Conservation (phyloP, 805 yeast genomes). For the Kuraishia floccosa region DNA sequence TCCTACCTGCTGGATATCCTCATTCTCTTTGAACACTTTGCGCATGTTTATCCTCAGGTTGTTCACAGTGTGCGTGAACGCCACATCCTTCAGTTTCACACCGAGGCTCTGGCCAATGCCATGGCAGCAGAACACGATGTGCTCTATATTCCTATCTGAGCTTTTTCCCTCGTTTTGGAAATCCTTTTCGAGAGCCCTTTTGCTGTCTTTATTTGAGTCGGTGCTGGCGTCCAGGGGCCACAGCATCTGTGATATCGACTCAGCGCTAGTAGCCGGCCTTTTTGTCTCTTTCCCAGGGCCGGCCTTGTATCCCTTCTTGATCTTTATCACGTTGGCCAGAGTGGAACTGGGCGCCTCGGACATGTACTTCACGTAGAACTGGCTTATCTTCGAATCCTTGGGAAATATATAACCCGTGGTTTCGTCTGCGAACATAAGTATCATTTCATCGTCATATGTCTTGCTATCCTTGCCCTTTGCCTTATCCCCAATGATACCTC, state of each 20-base stretch:
- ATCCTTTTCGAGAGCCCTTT: conserved; percentile 39
- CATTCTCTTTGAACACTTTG: conserved; percentile 29
- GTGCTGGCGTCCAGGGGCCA: background rate
- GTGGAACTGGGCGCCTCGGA: background rate
- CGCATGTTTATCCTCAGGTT: conserved; percentile 49
- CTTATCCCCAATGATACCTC: no score
- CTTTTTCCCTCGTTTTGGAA: conserved; percentile 31
- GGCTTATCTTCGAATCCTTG: conserved; percentile 11
- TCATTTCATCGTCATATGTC: no score
- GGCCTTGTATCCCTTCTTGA: background rate
- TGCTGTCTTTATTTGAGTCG: conserved; percentile 8
- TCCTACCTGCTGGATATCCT: conserved; percentile 18
- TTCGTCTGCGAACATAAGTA: conserved; percentile 14
- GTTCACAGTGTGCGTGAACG: conserved; percentile 79
- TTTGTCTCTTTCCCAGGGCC: background rate
- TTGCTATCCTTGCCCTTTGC: conserved; percentile 11
- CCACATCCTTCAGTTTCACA: conserved; percentile 63
- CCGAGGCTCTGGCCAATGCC: conserved; percentile 93
- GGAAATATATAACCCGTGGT: conserved; percentile 13
- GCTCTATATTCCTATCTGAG: conserved; percentile 30
- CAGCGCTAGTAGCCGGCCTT: background rate
- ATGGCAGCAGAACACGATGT: conserved; percentile 77
- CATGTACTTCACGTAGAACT: background rate
- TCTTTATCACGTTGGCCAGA: background rate
- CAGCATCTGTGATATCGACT: background rate